These are phyloP conservation scores for Pascua guehoae DNA, from an alignment of 1,284 basidiomycete genomes.

Conservation along the genomic window DNA sequence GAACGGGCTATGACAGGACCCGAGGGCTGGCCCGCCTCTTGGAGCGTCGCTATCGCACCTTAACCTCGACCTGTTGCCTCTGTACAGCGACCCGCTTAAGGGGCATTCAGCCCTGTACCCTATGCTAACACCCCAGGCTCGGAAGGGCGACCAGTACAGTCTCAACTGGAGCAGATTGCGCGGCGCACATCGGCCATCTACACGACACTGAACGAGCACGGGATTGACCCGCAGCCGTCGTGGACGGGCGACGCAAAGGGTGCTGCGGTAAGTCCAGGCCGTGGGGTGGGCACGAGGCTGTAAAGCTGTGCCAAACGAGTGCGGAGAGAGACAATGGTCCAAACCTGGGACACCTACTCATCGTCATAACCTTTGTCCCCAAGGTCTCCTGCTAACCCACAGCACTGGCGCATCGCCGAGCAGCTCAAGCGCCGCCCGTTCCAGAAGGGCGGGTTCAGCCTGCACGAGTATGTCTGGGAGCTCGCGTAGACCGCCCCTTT, in stretches of 20 bases:
- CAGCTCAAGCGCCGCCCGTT: constrained; percentile 21
- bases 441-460: constrained; percentile 14
- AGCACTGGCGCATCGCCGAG: constrained; percentile 17
- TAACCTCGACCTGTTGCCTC: neutral
- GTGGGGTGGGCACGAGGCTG: too few relatives aligned
- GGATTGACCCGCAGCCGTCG: constrained; percentile 32
- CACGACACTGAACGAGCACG: constrained; percentile 24
- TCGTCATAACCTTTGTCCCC: too few relatives aligned
- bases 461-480: constrained; percentile 21
- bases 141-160: constrained; percentile 23
- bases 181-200: constrained; percentile 30
- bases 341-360: too few relatives aligned
- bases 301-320: neutral
- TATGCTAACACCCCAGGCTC: constrained; percentile 20
- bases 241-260: constrained; percentile 27
- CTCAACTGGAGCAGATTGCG: constrained; percentile 31
- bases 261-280: constrained; percentile 3
- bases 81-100: neutral
- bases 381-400: neutral
- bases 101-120: too few relatives aligned
- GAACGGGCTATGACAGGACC: neutral
- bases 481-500: constrained; percentile 1
- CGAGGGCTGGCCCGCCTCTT: neutral
- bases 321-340: neutral
- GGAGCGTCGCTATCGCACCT: neutral